Base-by-base conservation (phyloP, 2,329 filamentous ascomycete genomes). In the Aspergillus pseudoterreus region DNA sequence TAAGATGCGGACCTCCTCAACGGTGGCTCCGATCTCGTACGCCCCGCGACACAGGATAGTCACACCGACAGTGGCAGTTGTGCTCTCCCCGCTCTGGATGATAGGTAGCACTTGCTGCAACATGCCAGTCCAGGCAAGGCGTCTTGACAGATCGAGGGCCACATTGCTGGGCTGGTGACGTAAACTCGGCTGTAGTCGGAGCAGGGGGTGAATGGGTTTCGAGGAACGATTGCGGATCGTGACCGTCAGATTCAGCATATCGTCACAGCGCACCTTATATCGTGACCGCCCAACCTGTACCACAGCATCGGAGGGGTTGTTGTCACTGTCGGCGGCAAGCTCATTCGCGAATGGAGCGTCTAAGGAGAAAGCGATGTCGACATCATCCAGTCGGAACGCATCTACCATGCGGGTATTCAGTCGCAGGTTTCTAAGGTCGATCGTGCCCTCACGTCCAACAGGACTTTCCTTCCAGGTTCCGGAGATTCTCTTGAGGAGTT, bases 91-190 rank as follows among this genome's bases (percentile, higher is more conserved):
- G 0, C 84, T 82, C 5, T 72, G 70, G 1, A 96, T 66, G 6
- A 82, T 65, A 0, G 87, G 84, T 0, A 96, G 73, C 1, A 82
- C 78, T 63, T 86, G 85, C 71, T 96, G 92, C 51, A 96, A 71
- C 27, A 88, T 85, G 1, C 92, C 92, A 57, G 90, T 92, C 86
- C 90, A 94, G 1, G 86, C 85, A 49, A 96, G 80, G 57, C 90
- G 89, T 63, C 89, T 85, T 39, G 87, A 87, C 50, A 92, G 82
- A 66, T 96, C 92, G 14, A 95, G 81, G 2, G 89, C 87, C 12
- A 88, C 78, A 54, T 83, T 84, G 46, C 82, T 78, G 1, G 87
- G 82, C 14, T 92, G 83, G 63, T 91, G 82, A 42, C 87, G 82
- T 14, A 96, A 79, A 46, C 85, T 82, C 0, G 92, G 91, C 68